phyloP scores from a whole-genome alignment of 2,329 filamentous ascomycete genomes.

The Aspergillus nomiae region DNA sequence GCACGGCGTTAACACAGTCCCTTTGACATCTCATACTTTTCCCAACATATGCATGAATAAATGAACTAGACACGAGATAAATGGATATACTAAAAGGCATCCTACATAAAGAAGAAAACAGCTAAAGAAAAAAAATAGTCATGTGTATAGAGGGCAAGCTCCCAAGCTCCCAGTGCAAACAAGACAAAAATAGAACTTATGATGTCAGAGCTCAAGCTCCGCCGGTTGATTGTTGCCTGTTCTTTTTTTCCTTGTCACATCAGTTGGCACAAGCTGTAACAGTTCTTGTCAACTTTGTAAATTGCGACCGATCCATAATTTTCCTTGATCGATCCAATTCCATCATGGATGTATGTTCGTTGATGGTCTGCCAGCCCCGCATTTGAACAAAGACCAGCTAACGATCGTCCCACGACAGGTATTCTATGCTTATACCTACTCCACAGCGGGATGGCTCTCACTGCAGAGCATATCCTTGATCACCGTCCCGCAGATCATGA shows the following conservation, averaged over 20 bases:
- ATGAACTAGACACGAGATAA: slow-evolving; percentile 3
- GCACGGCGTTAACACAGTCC: background rate
- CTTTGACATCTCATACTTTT: background rate
- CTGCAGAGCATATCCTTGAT: slow-evolving; percentile 57
- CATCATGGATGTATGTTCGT: slow-evolving; percentile 24
- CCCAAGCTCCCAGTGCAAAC: background rate
- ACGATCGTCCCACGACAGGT: slow-evolving; percentile 33
- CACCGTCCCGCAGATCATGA: slow-evolving; percentile 61
- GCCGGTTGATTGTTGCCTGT: background rate
- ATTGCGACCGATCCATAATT: background rate
- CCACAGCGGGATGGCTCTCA: slow-evolving; percentile 46
- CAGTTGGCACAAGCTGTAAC: background rate
- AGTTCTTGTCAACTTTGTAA: background rate
- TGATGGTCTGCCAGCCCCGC: background rate
- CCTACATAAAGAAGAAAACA: background rate
- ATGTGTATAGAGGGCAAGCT: background rate
- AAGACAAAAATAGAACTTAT: background rate
- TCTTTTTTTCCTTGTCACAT: background rate
- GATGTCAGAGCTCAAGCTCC: background rate
- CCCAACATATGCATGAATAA: background rate
- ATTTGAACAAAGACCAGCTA: slow-evolving; percentile 9
- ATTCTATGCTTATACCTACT: slow-evolving; percentile 49
- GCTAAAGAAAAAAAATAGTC: background rate
- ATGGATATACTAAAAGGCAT: background rate
- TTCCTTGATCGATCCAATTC: too few species aligned